Evolutionary conservation across 2,329 filamentous ascomycete species (phyloP), one percentile per base, ranked within the genome.

Genomic region (Lecanicillium sp.): DNA sequence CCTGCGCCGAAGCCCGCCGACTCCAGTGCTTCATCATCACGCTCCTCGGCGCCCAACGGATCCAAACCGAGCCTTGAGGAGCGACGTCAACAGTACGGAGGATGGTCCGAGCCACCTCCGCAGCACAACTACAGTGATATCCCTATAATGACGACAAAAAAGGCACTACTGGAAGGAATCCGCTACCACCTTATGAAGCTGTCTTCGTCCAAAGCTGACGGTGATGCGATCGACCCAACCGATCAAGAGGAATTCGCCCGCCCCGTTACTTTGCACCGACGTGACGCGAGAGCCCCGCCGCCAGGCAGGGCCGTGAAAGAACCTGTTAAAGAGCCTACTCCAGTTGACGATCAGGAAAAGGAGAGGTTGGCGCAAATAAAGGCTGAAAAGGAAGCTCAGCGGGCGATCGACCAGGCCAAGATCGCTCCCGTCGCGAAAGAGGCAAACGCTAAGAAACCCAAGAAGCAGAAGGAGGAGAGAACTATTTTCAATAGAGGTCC

Each of bases 101-200:
- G 77, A 31, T 81, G 77, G 77, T 73, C 73, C 4, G 65, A 70
- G 33, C 64, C 71, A 19, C 63, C 70, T 2, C 64, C 68, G 3
- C 52, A 56, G 1, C 64, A 59, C 18, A 59, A 63, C 16, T 80
- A 80, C 51, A 62, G 50, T 12, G 70, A 73, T 29, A 71, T 70
- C 49, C 85, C 86, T 12, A 71, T 96, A 14, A 77, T 87, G 47
- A 85, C 88, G 6, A 94, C 86, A 6, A 94, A 94, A 61, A 80
- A 81, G 52, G 78, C 81, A 9, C 62, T 95, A 35, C 72, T 85
- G 40, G 83, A 92, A 49, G 85, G 83, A 5, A 65, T 94, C 43
- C 83, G 90, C 35, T 80, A 88, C 53, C 92, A 98, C 56, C 76
- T 94, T 45, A 89, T 95, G 70, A 82, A 85, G 49, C 80, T 98